These are phyloP conservation scores for Persicaria maculosa DNA, from an alignment of 148 eudicot genomes.

Conservation along the genomic window DNA sequence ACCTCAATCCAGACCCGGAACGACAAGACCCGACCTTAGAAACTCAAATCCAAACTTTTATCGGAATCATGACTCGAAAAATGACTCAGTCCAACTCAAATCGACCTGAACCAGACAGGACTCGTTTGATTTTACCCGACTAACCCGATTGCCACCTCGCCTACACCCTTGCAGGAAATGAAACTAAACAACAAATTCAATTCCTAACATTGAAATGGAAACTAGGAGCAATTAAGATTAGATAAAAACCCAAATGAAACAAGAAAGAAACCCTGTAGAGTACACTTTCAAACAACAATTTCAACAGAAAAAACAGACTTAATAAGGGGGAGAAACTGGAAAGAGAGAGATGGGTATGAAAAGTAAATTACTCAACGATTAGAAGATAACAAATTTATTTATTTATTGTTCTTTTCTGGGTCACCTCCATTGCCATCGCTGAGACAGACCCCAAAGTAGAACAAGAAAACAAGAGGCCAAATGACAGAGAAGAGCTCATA, in stretches of 20 bases:
- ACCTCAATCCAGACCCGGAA: not conserved
- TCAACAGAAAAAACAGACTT: not conserved
- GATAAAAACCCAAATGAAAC: not conserved
- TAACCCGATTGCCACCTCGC: too few relatives aligned
- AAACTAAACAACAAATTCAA: not conserved
- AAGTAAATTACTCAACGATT: constrained; percentile 3
- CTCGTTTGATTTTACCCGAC: too few relatives aligned
- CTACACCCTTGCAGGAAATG: too few relatives aligned
- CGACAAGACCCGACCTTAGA: not conserved
- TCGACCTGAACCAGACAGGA: too few relatives aligned
- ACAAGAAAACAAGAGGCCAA: constrained; percentile 55
- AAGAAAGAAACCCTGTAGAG: not conserved
- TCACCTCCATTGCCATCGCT: constrained; percentile 55
- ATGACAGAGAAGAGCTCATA: constrained; percentile 48
- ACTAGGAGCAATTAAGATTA: not conserved
- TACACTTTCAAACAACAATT: not conserved
- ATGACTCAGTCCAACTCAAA: not conserved
- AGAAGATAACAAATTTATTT: not conserved
- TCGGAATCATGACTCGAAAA: not conserved
- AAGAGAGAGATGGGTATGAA: not conserved
- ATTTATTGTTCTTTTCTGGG: not conserved
- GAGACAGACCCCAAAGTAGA: constrained; percentile 53
- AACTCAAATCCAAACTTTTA: not conserved
- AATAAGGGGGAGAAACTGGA: not conserved
- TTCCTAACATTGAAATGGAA: not conserved